These are phyloP conservation scores for Ceratocystis ficicola DNA, from an alignment of 2,329 filamentous ascomycete species.

Conservation along the genomic window DNA sequence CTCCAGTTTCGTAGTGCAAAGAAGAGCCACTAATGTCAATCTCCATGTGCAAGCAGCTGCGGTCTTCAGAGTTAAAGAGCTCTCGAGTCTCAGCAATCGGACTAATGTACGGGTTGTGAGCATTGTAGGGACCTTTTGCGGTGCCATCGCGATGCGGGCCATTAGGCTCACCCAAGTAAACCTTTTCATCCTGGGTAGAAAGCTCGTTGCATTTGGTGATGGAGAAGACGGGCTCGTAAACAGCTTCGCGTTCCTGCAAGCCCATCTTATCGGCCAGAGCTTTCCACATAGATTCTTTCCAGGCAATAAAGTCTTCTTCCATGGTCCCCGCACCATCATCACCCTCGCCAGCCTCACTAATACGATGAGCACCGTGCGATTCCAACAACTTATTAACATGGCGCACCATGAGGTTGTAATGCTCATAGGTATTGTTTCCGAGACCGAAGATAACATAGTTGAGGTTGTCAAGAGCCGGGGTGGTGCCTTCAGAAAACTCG, in stretches of 20 bases:
- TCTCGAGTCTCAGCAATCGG: constrained; percentile 85
- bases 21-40: constrained; percentile 83
- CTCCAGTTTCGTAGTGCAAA: constrained; percentile 86
- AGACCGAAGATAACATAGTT: constrained; percentile 93
- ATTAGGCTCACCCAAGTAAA: constrained; percentile 93
- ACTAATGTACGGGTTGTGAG: constrained; percentile 93
- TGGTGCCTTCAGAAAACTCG: constrained; percentile 61
- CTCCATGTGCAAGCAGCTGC: constrained; percentile 95
- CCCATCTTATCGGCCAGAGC: constrained; percentile 71
- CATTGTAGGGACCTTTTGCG: constrained; percentile 81
- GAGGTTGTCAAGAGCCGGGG: constrained; percentile 66
- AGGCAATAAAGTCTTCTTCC: constrained; percentile 98
- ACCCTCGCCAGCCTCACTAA: constrained; percentile 83
- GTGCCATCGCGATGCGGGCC: constrained; percentile 82
- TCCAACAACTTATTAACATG: constrained; percentile 71
- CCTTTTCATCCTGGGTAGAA: constrained; percentile 60
- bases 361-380: constrained; percentile 70
- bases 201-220: constrained; percentile 66
- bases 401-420: constrained; percentile 98
- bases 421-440: constrained; percentile 98
- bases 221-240: constrained; percentile 86
- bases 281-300: constrained; percentile 99
- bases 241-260: constrained; percentile 85
- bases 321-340: constrained; percentile 97
- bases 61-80: constrained; percentile 74